These are phyloP conservation scores for Rauvolfia tetraphylla DNA, from an alignment of 257 asterid species.

Conservation along the genomic window DNA sequence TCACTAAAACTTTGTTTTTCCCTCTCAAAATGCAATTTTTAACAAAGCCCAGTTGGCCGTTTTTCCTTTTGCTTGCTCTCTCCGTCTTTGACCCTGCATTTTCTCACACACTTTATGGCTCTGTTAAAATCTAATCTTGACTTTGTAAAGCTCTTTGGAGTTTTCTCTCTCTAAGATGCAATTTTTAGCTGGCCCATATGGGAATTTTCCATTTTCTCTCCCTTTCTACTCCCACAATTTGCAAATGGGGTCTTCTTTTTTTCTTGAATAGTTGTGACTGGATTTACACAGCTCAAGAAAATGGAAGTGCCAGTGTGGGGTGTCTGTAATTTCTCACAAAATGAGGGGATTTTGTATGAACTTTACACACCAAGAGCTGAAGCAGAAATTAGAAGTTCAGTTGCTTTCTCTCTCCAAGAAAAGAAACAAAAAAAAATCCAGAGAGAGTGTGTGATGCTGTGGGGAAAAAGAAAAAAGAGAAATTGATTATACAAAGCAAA, in stretches of 20 bases:
- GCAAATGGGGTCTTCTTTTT: constrained; percentile 4
- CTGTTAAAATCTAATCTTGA: neutral
- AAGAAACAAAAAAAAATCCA: too few relatives aligned
- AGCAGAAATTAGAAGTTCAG: neutral
- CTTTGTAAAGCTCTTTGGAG: too few relatives aligned
- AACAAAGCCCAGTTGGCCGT: constrained; percentile 8
- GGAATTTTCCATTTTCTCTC: neutral
- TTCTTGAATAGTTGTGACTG: neutral
- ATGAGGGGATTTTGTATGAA: neutral
- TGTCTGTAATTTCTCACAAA: neutral
- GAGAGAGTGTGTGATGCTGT: neutral
- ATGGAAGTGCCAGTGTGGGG: neutral
- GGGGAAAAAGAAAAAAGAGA: neutral
- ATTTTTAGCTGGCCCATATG: constrained; percentile 1
- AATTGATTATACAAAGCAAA: too few relatives aligned
- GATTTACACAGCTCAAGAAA: neutral
- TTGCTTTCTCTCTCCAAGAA: neutral
- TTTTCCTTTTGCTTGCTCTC: neutral
- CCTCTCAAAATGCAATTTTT: constrained; percentile 2
- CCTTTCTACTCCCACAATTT: neutral
- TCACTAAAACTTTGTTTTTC: constrained; percentile 11
- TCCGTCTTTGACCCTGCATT: neutral
- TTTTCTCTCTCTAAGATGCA: neutral
- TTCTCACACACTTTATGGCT: neutral
- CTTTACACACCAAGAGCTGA: neutral